phyloP scores from a whole-genome alignment of 1,284 basidiomycete species.

The Apiotrichum sp. region DNA sequence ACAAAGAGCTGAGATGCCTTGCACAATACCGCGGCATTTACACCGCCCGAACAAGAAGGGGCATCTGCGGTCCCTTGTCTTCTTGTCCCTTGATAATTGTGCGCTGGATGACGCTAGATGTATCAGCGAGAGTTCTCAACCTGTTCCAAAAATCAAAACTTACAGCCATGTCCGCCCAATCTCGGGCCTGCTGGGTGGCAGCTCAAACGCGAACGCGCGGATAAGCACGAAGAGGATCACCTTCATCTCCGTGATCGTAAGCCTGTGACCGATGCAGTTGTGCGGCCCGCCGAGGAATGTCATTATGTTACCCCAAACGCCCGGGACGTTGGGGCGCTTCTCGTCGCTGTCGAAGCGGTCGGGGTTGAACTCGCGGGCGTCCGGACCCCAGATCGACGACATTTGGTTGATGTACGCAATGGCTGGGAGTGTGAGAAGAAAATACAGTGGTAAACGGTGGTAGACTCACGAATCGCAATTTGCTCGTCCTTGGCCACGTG shows the following conservation, averaged over 20 bases:
- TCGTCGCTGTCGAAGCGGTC: constrained; percentile 23
- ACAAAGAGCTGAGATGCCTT: too few species aligned
- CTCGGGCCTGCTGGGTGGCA: constrained; percentile 43
- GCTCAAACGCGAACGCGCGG: constrained; percentile 55
- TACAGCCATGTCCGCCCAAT: constrained; percentile 28
- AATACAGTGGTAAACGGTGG: constrained; percentile 18
- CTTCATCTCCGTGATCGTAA: constrained; percentile 60
- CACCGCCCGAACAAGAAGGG: constrained; percentile 26
- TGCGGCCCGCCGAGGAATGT: constrained; percentile 64
- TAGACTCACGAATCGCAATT: constrained; percentile 50
- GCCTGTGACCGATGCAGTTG: constrained; percentile 57
- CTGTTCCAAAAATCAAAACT: neutral
- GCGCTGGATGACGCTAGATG: constrained; percentile 43
- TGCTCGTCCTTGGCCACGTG: constrained; percentile 32
- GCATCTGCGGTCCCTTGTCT: constrained; percentile 41
- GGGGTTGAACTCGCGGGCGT: constrained; percentile 59
- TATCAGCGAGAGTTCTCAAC: neutral
- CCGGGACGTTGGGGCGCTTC: constrained; percentile 45
- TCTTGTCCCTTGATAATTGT: constrained; percentile 36
- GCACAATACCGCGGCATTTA: too few species aligned
- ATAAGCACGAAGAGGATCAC: constrained; percentile 57
- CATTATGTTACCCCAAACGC: constrained; percentile 58
- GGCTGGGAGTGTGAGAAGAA: constrained; percentile 31
- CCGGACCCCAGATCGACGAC: constrained; percentile 59
- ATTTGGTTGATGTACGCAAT: constrained; percentile 57